phyloP scores from a whole-genome alignment of 2,329 filamentous ascomycete species.

The Fusarium sp. region DNA sequence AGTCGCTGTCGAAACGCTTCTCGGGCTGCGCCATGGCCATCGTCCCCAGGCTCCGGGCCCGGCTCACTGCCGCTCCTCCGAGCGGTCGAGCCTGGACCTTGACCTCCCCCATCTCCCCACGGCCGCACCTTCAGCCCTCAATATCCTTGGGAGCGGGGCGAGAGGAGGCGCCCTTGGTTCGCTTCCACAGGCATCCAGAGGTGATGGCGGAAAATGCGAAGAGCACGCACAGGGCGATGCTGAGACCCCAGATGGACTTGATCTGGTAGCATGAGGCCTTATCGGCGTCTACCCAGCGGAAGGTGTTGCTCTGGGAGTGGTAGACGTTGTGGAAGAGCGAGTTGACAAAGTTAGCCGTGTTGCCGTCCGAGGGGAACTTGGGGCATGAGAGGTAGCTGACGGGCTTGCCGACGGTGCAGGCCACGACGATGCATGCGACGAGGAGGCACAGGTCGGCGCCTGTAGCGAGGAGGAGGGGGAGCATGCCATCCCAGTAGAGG shows the following conservation, averaged over 20 bases:
- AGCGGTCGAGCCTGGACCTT: constrained; percentile 24
- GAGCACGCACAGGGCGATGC: constrained; percentile 77
- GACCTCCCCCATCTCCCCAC: constrained; percentile 47
- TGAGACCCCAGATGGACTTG: constrained; percentile 86
- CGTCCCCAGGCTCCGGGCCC: constrained; percentile 50
- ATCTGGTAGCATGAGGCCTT: constrained; percentile 78
- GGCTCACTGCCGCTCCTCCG: constrained; percentile 30
- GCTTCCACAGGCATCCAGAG: constrained; percentile 68
- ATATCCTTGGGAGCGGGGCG: constrained; percentile 55
- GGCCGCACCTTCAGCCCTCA: constrained; percentile 58
- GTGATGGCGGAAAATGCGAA: constrained; percentile 70
- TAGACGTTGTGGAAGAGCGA: constrained; percentile 55
- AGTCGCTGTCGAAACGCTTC: constrained; percentile 47
- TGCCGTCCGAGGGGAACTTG: constrained; percentile 53
- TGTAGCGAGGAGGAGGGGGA: constrained; percentile 74
- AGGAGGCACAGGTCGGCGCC: constrained; percentile 73
- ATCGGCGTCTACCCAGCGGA: constrained; percentile 60
- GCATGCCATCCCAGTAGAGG: constrained; percentile 77
- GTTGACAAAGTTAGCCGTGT: constrained; percentile 55
- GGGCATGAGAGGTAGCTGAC: constrained; percentile 79
- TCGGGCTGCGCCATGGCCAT: constrained; percentile 48
- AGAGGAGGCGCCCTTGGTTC: constrained; percentile 54
- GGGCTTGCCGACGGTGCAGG: constrained; percentile 79
- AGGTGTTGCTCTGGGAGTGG: constrained; percentile 45
- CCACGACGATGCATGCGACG: constrained; percentile 78